phyloP scores from a whole-genome alignment of 2,329 filamentous ascomycete genomes.

The Calonectria hongkongensis region DNA sequence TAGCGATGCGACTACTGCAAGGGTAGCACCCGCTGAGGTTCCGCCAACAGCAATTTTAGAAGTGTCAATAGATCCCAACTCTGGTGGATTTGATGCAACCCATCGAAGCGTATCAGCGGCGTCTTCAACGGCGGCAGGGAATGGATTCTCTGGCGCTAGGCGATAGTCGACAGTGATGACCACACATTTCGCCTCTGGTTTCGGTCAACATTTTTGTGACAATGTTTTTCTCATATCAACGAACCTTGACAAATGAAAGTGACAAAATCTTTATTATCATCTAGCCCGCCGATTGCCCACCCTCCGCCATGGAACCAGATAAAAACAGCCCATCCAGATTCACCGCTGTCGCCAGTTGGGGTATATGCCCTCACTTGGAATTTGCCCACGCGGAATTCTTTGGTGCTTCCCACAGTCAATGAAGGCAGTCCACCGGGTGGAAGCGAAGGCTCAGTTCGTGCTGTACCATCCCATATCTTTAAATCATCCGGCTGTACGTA shows the following conservation, averaged over 20 bases:
- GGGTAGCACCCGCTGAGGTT: conserved; percentile 49
- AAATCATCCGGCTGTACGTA: conserved; percentile 56
- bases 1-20: conserved; percentile 36
- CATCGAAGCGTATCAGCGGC: conserved; percentile 52
- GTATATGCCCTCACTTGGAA: conserved; percentile 54
- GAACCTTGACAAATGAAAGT: conserved; percentile 52
- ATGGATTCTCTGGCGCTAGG: conserved; percentile 57
- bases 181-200: conserved; percentile 42
- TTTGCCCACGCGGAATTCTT: conserved; percentile 49
- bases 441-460: conserved; percentile 48
- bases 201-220: background rate
- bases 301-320: conserved; percentile 62
- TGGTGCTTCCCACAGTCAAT: conserved; percentile 48
- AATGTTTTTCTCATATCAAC: background rate
- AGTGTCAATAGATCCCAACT: conserved; percentile 46
- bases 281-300: conserved; percentile 58
- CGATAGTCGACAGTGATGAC: conserved; percentile 57
- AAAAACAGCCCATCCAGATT: conserved; percentile 55
- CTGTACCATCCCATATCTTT: conserved; percentile 55
- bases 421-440: conserved; percentile 44
- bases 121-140: conserved; percentile 56
- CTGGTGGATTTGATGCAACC: conserved; percentile 37
- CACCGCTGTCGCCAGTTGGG: conserved; percentile 45
- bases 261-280: conserved; percentile 57
- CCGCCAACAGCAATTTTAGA: conserved; percentile 51